Evolutionary conservation across 1,284 basidiomycete species (phyloP).

Genomic region (Schizophyllum amplum): DNA sequence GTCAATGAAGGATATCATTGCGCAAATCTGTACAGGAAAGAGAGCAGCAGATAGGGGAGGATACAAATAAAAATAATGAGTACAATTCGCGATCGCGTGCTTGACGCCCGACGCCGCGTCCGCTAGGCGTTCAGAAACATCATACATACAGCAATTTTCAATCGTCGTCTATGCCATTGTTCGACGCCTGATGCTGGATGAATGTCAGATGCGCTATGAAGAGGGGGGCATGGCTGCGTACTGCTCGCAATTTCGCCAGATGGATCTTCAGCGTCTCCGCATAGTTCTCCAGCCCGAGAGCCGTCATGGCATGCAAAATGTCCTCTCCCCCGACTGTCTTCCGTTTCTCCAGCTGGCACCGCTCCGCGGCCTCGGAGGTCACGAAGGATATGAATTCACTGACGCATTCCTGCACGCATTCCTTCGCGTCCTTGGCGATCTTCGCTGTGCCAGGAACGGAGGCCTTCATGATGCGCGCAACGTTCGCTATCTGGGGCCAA

Average conservation of each 20-base stretch:
- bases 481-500: conserved; percentile 78
- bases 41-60: neutral
- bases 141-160: neutral
- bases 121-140: no score
- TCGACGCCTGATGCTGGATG: neutral
- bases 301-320: conserved; percentile 81
- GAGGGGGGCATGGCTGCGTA: conserved; percentile 25
- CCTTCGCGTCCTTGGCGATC: conserved; percentile 95
- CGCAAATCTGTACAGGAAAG: neutral
- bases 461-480: conserved; percentile 91
- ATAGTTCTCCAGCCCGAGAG: conserved; percentile 94
- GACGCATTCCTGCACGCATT: conserved; percentile 94
- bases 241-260: conserved; percentile 82
- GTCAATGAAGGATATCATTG: neutral
- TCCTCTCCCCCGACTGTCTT: conserved; percentile 83
- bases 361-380: conserved; percentile 85
- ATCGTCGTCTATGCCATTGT: neutral
- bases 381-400: conserved; percentile 96
- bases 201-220: neutral
- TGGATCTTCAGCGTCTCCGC: conserved; percentile 86
- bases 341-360: conserved; percentile 77
- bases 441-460: conserved; percentile 88
- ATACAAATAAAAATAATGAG: neutral
- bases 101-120: no score
- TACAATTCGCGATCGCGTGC: no score